Percentiles rank a stretch among this genome's conserved stretches.
Evolutionary conservation across 495 filamentous ascomycete genomes (phyloP).

Genomic region (Melanomma pulvis-pyrius): DNA sequence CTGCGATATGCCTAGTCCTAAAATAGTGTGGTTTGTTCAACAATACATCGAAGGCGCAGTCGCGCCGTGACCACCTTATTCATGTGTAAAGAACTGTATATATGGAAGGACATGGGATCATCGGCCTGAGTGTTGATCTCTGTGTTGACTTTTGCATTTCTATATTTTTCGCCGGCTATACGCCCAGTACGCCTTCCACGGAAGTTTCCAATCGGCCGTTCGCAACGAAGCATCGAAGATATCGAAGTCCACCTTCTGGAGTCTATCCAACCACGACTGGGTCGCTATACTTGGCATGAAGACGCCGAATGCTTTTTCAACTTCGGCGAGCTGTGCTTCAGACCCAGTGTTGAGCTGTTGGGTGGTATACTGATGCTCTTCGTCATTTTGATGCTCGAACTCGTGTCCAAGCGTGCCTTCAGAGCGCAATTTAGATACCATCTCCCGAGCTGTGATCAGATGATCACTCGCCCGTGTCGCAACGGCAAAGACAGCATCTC

Average conservation of each 20-base stretch:
- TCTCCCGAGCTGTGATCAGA: constrained; percentile 87
- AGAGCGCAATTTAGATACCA: constrained; percentile 76
- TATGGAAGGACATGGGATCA: not conserved
- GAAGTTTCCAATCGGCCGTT: constrained; percentile 79
- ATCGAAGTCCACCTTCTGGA: constrained; percentile 84
- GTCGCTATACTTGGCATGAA: constrained; percentile 80
- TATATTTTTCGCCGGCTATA: constrained; percentile 55
- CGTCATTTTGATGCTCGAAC: constrained; percentile 81
- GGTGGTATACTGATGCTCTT: constrained; percentile 65
- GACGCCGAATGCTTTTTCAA: constrained; percentile 63
- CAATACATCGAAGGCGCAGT: too few species aligned
- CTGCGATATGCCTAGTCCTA: too few species aligned
- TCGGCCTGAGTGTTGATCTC: too few species aligned
- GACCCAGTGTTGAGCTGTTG: constrained; percentile 34
- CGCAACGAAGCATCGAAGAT: constrained; percentile 67
- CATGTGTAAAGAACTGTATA: not conserved
- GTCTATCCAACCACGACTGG: constrained; percentile 71
- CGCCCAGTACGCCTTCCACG: constrained; percentile 81
- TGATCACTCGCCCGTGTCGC: constrained; percentile 94
- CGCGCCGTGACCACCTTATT: too few species aligned
- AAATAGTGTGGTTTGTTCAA: too few species aligned
- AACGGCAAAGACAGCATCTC: constrained; percentile 88
- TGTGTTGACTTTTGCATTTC: not conserved
- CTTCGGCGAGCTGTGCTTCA: constrained; percentile 39
- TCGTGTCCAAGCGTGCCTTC: constrained; percentile 77